Evolutionary conservation across 305 asterid species (phyloP), one percentile per base, ranked within the genome.

Genomic region (Nicotiana rustica): DNA sequence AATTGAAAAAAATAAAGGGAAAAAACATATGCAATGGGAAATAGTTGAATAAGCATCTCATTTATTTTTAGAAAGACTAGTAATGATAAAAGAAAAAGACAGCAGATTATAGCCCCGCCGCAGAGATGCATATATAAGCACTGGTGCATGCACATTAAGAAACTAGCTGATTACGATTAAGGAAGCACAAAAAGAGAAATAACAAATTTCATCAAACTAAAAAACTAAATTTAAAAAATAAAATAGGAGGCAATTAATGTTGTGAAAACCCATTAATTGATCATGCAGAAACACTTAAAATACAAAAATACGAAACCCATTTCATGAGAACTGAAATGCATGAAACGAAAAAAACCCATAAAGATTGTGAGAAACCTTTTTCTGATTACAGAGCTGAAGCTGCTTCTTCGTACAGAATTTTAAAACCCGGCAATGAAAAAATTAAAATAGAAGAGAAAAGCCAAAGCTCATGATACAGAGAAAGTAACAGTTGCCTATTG

Each of bases 241-340:
- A 33, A 10, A 41, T 41, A 7, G 19, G 13, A 67, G 68, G 12
- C 15, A 62, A 21, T 33, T 33, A 33, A 3, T 21, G 4, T 62
- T 25, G 10, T 29, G 9, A 66, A 17, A 18, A 36, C 15, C 44
- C 41, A 25, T 5, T 18, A 1, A 1, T 47, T 21, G 78, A 70
- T 70, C 35, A 70, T 18, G 33, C 31, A 9, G 56, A 36, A 68
- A 38, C 57, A 68, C 18, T 18, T 18, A 41, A 41, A 68, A 38
- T n/a, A 36, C 25, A 68, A 36, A 68, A 68, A 68, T 38, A 25
- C 13, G 47, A 70, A 44, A 38, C 13, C 21, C 21, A 57, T 57
- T 57, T 57, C 64, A 57, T 25, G 64, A 49, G 15, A 73, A 73
- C 18, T 73, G 25, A 73, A 73, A 75, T 49, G 65, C 79, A 71